phyloP scores from a whole-genome alignment of 2,329 filamentous ascomycete genomes.

The Fusarium mangiferae region DNA sequence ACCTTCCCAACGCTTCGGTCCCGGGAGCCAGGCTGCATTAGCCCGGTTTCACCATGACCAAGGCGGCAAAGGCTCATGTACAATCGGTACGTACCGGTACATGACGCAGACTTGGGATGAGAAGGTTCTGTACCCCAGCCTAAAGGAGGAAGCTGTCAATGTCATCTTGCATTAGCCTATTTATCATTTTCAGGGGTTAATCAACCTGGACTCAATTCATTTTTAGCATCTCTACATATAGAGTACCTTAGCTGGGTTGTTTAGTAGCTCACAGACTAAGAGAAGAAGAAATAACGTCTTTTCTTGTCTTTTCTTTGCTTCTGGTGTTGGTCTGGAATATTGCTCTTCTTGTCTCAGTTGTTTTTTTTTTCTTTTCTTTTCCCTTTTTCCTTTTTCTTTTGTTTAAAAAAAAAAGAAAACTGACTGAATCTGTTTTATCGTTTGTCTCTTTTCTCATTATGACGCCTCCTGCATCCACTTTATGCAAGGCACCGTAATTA shows the following conservation, averaged over 20 bases:
- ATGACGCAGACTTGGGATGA: slow-evolving; percentile 12
- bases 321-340: slow-evolving; percentile 32
- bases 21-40: slow-evolving; percentile 43
- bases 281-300: background rate
- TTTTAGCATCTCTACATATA: background rate
- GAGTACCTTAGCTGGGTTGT: background rate
- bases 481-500: slow-evolving; percentile 30
- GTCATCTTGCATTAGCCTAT: slow-evolving; percentile 42
- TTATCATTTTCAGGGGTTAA: slow-evolving; percentile 3
- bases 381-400: background rate
- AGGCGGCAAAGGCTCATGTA: background rate
- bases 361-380: background rate
- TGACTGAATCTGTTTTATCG: background rate
- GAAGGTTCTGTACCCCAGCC: slow-evolving; percentile 18
- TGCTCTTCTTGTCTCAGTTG: slow-evolving; percentile 25
- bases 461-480: slow-evolving; percentile 26
- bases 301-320: slow-evolving; percentile 18
- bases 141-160: slow-evolving; percentile 39
- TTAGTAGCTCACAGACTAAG: background rate
- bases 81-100: slow-evolving; percentile 23
- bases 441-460: slow-evolving; percentile 24
- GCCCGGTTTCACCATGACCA: slow-evolving; percentile 33
- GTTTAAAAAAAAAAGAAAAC: too few relatives aligned
- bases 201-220: background rate
- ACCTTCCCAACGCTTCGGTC: slow-evolving; percentile 42